These are phyloP conservation scores for Didymosphaeria variabile DNA, from an alignment of 2,329 filamentous ascomycete genomes.

Conservation along the genomic window DNA sequence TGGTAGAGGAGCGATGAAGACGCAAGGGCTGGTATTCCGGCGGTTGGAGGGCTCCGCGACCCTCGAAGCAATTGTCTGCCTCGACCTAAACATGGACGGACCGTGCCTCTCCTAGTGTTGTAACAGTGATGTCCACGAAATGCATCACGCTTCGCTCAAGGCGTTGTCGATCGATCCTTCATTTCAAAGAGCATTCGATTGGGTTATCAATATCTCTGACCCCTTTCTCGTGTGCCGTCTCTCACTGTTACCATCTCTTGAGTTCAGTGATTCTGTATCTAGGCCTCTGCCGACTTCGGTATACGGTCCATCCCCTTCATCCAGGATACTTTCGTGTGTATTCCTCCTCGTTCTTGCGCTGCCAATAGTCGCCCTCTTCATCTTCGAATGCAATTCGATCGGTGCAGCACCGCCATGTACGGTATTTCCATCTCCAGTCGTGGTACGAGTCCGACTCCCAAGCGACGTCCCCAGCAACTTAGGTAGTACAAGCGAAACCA, in stretches of 20 bases:
- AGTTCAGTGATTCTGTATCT: conserved; percentile 9
- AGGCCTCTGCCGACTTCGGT: conserved; percentile 20
- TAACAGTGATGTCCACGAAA: background rate
- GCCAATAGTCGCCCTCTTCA: conserved; percentile 21
- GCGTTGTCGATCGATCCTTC: background rate
- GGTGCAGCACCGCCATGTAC: background rate
- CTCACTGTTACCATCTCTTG: background rate
- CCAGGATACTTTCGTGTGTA: conserved; percentile 19
- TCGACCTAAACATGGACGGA: background rate
- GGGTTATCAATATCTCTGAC: background rate
- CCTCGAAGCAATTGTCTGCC: background rate
- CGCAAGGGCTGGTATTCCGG: background rate
- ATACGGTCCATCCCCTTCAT: conserved; percentile 12
- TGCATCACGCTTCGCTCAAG: background rate
- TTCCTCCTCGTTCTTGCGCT: conserved; percentile 15
- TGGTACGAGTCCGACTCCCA: conserved; percentile 20
- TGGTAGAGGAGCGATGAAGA: background rate
- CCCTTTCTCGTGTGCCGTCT: background rate
- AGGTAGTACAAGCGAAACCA: conserved; percentile 26
- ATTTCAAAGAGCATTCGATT: background rate
- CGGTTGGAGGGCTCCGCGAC: background rate
- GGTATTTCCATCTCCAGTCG: conserved; percentile 1
- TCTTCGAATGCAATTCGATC: conserved; percentile 25
- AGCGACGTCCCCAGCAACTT: conserved; percentile 27
- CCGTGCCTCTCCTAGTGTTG: background rate